Percentiles rank a stretch among this genome's conserved stretches.
Evolutionary conservation across 495 filamentous ascomycete genomes (phyloP).

Genomic region (Neurospora sp.): DNA sequence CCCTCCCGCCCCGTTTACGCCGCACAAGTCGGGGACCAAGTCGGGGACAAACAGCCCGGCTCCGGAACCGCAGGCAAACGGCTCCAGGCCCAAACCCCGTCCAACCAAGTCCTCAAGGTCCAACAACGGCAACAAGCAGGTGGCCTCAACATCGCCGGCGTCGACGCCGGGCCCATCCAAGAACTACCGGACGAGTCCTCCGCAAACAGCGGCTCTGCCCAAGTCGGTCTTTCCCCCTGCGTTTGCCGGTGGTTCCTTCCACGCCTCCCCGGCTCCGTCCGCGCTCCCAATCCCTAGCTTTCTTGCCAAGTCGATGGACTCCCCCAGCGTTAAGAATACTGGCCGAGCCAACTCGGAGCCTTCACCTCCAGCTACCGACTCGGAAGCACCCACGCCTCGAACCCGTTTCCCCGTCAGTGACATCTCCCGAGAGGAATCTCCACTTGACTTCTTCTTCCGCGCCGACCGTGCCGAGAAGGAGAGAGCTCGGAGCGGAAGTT

Average conservation of each 20-base stretch:
- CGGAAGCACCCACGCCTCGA: constrained; percentile 31
- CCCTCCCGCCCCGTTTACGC: constrained; percentile 24
- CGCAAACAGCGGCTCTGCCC: constrained; percentile 14
- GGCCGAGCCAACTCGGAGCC: constrained; percentile 21
- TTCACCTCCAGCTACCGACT: constrained; percentile 30
- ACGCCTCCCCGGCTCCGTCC: constrained; percentile 86
- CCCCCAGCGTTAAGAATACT: constrained; percentile 28
- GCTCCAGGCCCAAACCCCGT: constrained; percentile 19
- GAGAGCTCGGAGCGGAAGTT: constrained; percentile 41
- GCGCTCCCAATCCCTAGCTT: constrained; percentile 90
- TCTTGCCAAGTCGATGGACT: constrained; percentile 69
- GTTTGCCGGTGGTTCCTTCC: constrained; percentile 92
- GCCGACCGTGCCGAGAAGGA: constrained; percentile 71
- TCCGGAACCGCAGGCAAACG: constrained; percentile 13
- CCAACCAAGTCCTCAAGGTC: constrained; percentile 24
- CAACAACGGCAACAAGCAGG: constrained; percentile 24
- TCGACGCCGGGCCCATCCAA: constrained; percentile 26
- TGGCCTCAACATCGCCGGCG: constrained; percentile 19
- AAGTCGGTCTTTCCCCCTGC: constrained; percentile 41
- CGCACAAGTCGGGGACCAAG: constrained; percentile 23
- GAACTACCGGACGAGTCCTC: constrained; percentile 31
- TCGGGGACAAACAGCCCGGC: constrained; percentile 11
- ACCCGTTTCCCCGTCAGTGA: constrained; percentile 10
- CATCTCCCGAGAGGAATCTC: constrained; percentile 50
- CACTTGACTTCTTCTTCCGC: constrained; percentile 80